Evolutionary conservation across 495 filamentous ascomycete genomes (phyloP).

Genomic region (Chaetomium cochliodes): DNA sequence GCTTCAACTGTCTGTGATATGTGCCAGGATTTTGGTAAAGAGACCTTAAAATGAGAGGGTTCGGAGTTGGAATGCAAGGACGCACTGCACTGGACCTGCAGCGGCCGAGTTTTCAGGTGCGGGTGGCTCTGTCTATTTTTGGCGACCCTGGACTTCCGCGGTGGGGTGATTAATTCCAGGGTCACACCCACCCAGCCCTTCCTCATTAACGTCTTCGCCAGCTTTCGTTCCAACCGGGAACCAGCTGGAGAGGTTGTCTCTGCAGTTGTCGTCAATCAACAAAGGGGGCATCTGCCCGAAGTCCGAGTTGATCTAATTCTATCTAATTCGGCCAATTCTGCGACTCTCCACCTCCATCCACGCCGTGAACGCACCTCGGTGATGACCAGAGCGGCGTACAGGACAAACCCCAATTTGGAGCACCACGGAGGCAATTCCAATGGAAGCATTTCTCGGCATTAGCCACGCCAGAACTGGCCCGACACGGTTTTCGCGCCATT

Average conservation of each 20-base stretch:
- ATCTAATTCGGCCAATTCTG: background rate
- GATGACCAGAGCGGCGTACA: background rate
- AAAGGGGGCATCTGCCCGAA: no score
- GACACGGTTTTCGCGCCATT: conserved; percentile 19
- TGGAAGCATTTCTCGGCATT: background rate
- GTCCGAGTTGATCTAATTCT: background rate
- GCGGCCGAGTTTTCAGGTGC: background rate
- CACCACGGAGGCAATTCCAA: background rate
- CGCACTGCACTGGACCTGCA: background rate
- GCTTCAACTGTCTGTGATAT: no score
- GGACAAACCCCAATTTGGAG: background rate
- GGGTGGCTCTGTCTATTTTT: background rate
- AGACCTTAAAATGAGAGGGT: background rate
- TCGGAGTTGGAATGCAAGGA: background rate
- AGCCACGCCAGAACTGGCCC: background rate
- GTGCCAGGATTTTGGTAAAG: no score
- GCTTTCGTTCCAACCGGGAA: background rate
- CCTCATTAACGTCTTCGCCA: background rate
- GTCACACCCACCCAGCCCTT: background rate
- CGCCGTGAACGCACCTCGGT: background rate
- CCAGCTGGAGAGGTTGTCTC: background rate
- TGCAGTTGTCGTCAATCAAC: background rate
- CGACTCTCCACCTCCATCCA: background rate
- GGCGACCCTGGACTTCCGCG: background rate
- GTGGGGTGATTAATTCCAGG: background rate